Percentiles rank a stretch among this genome's conserved stretches.
phyloP scores from a whole-genome alignment of 2,329 filamentous ascomycete species.

The Pestalotiopsis sp. region DNA sequence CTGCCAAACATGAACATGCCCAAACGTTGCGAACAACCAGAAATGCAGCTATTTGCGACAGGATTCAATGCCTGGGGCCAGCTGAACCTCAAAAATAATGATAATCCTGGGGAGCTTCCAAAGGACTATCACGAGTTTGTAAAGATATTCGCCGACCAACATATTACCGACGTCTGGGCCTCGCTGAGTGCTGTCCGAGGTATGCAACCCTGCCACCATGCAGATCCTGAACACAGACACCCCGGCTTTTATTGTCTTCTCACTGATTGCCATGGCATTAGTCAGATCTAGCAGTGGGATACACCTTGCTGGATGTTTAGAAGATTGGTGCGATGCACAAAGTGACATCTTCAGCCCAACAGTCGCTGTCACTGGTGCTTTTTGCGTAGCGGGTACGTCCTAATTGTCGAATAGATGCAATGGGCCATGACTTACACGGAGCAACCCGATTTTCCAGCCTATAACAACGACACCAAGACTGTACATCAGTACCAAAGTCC shows the following conservation, averaged over 20 bases:
- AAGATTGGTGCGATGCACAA: conserved; percentile 48
- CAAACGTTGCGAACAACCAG: background rate
- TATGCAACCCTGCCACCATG: background rate
- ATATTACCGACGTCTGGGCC: background rate
- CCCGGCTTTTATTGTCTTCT: background rate
- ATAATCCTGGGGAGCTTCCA: background rate
- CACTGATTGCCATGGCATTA: background rate
- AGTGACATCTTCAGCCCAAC: conserved; percentile 12
- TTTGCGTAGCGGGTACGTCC: background rate
- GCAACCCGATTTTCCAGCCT: conserved; percentile 16
- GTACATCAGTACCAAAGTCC: conserved; percentile 29
- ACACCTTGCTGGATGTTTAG: background rate
- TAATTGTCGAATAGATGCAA: background rate
- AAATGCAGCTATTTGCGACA: conserved; percentile 52
- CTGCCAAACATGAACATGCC: background rate
- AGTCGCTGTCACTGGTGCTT: background rate
- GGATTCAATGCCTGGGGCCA: conserved; percentile 63
- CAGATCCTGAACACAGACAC: background rate
- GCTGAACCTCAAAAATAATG: conserved; percentile 37
- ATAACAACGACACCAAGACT: conserved; percentile 13
- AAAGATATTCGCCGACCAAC: background rate
- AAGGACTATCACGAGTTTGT: background rate
- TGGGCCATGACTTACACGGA: background rate
- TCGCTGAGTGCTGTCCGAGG: background rate
- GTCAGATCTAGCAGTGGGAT: background rate